Evolutionary conservation across 192 early-diverging fungal species (phyloP).

Genomic region (Mortierella claussenii): DNA sequence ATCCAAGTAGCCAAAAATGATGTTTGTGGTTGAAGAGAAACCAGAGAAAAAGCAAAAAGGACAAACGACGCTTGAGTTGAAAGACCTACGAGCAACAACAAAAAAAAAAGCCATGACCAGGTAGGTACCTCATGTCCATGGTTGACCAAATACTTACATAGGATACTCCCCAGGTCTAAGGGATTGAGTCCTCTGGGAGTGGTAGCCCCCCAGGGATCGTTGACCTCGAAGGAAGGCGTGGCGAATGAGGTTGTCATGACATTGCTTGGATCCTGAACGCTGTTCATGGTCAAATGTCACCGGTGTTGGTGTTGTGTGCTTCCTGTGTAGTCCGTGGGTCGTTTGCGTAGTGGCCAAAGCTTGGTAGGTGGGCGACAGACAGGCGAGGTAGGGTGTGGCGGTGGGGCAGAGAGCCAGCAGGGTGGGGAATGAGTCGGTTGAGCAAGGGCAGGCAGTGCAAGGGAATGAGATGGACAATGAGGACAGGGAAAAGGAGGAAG

Average conservation of each 20-base stretch:
- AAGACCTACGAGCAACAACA: background rate
- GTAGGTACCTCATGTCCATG: no score
- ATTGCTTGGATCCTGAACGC: constrained; percentile 21
- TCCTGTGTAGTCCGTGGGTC: no score
- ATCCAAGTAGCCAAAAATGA: background rate
- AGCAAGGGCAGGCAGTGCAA: background rate
- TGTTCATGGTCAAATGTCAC: no score
- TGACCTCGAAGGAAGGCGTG: constrained; percentile 43
- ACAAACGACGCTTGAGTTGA: background rate
- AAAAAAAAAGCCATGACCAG: no score
- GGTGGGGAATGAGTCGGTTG: background rate
- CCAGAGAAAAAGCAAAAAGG: background rate
- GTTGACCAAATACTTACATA: constrained; percentile 19
- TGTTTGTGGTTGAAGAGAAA: background rate
- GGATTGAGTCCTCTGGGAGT: constrained; percentile 36
- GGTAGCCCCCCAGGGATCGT: constrained; percentile 41
- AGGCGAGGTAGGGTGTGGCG: no score
- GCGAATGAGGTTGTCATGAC: constrained; percentile 51
- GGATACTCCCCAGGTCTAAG: constrained; percentile 36
- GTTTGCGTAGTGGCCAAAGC: no score
- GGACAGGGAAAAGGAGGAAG: constrained; percentile 15
- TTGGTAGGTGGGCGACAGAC: no score
- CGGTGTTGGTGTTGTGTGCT: no score
- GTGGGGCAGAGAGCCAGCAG: background rate
- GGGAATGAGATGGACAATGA: background rate